Evolutionary conservation across 257 asterid species (phyloP), one percentile per base, ranked within the genome.

Genomic region (Verbena officinalis): DNA sequence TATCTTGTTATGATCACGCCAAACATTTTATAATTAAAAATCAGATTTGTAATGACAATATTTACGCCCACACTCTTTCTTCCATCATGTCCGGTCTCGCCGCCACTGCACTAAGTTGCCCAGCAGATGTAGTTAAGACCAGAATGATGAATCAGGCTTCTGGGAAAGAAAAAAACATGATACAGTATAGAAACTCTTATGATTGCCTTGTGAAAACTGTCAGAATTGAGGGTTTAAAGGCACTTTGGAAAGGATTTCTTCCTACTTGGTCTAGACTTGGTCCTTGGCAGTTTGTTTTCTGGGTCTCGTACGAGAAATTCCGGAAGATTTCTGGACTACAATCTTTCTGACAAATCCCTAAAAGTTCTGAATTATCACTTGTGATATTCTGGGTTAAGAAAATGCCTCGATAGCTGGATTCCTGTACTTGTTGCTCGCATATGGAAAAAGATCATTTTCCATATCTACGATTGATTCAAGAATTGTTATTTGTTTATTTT

Each of bases 211-310:
- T 80, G 75, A 86, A 77, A 68, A 91, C 95, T 15, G 79, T 83
- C 12, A 80, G 75, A 76, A 67, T 81, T 65, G 98, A 91, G 79
- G 98, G 98, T 24, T 46, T 87, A 53, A 69, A 81, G 71, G 96
- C 95, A 16, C 68, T 88, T 54, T 86, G 93, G 96, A 89, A 86
- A 81, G 98, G 96, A 9, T 89, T 91, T 66, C 65, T 91, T 75
- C 96, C 96, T 9, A 91, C 96, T 19, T 88, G 96, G 96, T 95
- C 98, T 53, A 83, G 98, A 70, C 95, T 91, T 64, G 98, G 96
- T 55, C 96, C 98, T 61, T 91, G 98, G 96, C 98, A 89, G 69
- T 89, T 89, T 75, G 95, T 91, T 46, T 91, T 91, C 77, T 91
- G 96, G 96, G 95, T 86, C 31, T 84, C 95, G 0, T 91, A 82